Evolutionary conservation across 495 filamentous ascomycete species (phyloP).

Genomic region (Lichina pygmaea): DNA sequence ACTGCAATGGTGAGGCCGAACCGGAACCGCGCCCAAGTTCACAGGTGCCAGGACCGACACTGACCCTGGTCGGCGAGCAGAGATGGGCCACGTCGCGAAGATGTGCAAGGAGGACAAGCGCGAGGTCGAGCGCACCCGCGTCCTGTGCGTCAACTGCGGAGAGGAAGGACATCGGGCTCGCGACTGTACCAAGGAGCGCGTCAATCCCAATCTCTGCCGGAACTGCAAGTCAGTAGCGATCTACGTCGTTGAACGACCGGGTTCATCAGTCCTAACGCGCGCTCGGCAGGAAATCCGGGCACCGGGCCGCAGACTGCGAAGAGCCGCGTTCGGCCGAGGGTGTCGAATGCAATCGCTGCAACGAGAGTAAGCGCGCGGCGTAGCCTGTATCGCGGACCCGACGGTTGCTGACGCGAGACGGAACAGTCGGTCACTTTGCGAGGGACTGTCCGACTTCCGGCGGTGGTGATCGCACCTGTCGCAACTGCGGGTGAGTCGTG

Average conservation of each 20-base stretch:
- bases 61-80: conserved; percentile 9
- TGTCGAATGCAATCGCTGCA: conserved; percentile 62
- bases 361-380: conserved; percentile 23
- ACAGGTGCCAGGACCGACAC: neutral
- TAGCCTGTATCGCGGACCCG: neutral
- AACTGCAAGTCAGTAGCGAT: conserved; percentile 43
- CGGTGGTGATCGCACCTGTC: conserved; percentile 23
- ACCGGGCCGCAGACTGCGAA: conserved; percentile 32
- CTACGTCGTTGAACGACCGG: neutral
- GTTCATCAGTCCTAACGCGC: neutral
- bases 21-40: conserved; percentile 5
- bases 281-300: conserved; percentile 21
- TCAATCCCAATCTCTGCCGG: conserved; percentile 32
- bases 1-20: conserved; percentile 27
- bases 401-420: conserved; percentile 3
- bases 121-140: conserved; percentile 18
- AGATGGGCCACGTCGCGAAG: conserved; percentile 47
- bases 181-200: conserved; percentile 30
- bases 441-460: conserved; percentile 45
- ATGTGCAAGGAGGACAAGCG: conserved; percentile 34
- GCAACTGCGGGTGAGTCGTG: conserved; percentile 30
- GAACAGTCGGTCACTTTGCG: conserved; percentile 52
- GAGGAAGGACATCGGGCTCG: conserved; percentile 38
- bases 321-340: conserved; percentile 44
- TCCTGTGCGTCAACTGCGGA: conserved; percentile 56